A percentile compares a stretch with the other conserved stretches of the same genome.
phyloP scores from a whole-genome alignment of 176 grass and related monocot genomes.

The Aegilops speltoides region DNA sequence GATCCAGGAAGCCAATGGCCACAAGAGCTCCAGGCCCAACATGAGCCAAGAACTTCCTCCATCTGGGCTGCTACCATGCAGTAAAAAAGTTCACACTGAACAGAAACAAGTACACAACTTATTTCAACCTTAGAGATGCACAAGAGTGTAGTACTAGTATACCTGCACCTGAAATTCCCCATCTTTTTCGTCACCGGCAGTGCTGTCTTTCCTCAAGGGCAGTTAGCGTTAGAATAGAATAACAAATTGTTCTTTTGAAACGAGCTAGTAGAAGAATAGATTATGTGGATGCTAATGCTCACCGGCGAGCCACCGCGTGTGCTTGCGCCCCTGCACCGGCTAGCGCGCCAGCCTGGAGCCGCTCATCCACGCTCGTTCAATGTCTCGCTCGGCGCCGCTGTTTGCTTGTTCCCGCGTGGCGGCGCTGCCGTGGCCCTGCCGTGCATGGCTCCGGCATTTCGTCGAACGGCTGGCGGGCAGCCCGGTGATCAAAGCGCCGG shows the following conservation, averaged over 20 bases:
- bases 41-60: conserved; percentile 61
- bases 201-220: not conserved
- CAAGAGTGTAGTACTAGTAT: not conserved
- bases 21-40: conserved; percentile 72
- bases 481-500: not conserved
- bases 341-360: not conserved
- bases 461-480: not conserved
- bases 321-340: not conserved
- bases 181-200: not conserved
- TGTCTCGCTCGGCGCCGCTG: not conserved
- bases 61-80: conserved; percentile 28
- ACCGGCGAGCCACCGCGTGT: not conserved
- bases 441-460: not conserved
- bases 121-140: not conserved
- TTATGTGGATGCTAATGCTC: not conserved
- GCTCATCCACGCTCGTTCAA: no score
- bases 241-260: not conserved
- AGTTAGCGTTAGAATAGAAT: not conserved
- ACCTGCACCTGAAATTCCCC: conserved; percentile 22
- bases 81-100: not conserved
- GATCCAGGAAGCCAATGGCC: conserved; percentile 68
- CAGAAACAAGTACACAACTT: not conserved
- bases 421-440: not conserved
- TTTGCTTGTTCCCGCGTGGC: not conserved
- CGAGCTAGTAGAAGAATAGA: not conserved